A percentile compares a stretch with the other conserved stretches of the same genome.
These are phyloP conservation scores for Aspergillus awamori DNA, from an alignment of 2,329 filamentous ascomycete species.

Conservation along the genomic window DNA sequence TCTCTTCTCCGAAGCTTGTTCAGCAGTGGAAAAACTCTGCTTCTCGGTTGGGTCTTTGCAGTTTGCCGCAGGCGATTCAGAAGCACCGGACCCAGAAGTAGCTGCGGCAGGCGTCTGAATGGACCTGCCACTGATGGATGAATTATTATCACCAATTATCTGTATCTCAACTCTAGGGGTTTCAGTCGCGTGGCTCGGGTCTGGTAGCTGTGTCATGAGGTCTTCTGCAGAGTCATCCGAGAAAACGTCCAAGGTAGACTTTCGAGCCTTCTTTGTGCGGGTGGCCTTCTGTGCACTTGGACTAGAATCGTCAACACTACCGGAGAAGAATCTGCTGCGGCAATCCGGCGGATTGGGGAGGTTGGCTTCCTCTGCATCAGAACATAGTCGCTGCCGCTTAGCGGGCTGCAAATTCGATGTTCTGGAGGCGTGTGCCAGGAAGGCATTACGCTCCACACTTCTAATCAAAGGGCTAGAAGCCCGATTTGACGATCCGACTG, in stretches of 20 bases:
- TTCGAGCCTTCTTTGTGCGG: conserved; percentile 46
- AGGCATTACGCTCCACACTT: conserved; percentile 44
- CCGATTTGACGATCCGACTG: conserved; percentile 39
- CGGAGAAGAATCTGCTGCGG: conserved; percentile 54
- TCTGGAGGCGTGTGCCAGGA: conserved; percentile 41
- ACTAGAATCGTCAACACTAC: conserved; percentile 37
- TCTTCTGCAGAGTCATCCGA: conserved; percentile 58
- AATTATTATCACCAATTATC: neutral
- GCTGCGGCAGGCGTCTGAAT: neutral
- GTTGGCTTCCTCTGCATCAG: conserved; percentile 45
- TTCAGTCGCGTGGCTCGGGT: conserved; percentile 28
- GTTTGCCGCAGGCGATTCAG: neutral
- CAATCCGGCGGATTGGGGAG: conserved; percentile 36
- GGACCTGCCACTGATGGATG: neutral
- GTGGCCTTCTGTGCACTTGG: conserved; percentile 42
- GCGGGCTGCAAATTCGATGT: conserved; percentile 49
- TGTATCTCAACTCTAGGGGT: neutral
- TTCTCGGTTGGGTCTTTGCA: neutral
- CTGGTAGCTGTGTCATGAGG: conserved; percentile 50
- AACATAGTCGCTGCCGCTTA: conserved; percentile 57
- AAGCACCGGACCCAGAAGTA: neutral
- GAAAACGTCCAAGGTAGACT: conserved; percentile 52
- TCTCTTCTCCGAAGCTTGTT: neutral
- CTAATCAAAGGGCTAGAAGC: conserved; percentile 48
- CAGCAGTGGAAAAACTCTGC: neutral